Evolutionary conservation across 345 rosid species (phyloP), one percentile per base, ranked within the genome.

Genomic region (Stellera chamaejasme): DNA sequence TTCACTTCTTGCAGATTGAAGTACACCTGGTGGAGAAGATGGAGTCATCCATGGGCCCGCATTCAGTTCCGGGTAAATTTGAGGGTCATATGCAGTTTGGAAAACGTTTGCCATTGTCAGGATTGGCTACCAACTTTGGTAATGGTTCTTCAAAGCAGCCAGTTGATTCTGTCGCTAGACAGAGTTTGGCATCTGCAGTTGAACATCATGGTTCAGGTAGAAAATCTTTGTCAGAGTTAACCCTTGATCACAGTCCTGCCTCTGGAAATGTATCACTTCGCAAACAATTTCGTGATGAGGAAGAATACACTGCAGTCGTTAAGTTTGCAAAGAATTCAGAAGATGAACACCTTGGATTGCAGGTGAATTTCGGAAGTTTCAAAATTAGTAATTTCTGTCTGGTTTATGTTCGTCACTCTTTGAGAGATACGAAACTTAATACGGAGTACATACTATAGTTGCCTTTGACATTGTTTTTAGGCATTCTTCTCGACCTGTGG

Each of bases 171-270:
- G 69, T 71, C 58, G 77, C 70, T 14, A 75, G 82, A 61, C 90
- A 92, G 65, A 83, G 71, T 74, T 80, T 88, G 61, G 95, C 85
- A 32, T 82, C 97, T 36, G 78, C 72, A 47, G 80, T 82, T 75
- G 98, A 88, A 61, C 85, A 83, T 13, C 93, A 88, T 61, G 96
- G 89, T 43, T 89, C 99, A 48, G 87, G 96, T 56, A 74, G 99
- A 69, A 89, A 82, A 72, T 93, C 99, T 43, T 61, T 87, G 77
- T 93, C 97, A 14, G 96, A 93, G 48, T 74, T 80, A 61, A 60
- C 79, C 42, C 67, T 81, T 10, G 95, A 84, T 72, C 69, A 75
- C 46, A 76, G 70, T 63, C 70, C 85, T 6, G 66, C 68, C 68
- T 68, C 91, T 43, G 88, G 95, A 56, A 87, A 82, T 57, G 83